Conservation (phyloP, 2,329 filamentous ascomycete species). For the Pseudogymnoascus sp. region DNA sequence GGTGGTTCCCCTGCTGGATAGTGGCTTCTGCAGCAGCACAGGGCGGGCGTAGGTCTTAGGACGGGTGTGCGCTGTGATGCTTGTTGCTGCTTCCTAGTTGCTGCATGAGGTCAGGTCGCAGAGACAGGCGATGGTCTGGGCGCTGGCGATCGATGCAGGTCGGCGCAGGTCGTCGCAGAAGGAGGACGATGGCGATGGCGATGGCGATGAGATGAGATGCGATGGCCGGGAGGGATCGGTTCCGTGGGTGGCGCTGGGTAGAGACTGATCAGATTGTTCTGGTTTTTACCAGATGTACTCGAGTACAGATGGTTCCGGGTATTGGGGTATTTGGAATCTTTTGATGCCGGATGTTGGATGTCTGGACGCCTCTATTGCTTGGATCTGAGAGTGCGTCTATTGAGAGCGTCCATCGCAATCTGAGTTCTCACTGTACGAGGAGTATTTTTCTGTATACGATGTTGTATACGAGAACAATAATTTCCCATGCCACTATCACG, state of each 20-base stretch:
- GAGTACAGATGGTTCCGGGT: not conserved
- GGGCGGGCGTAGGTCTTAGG: not conserved
- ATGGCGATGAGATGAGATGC: conserved; percentile 3
- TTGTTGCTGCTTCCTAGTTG: not conserved
- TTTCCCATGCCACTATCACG: not conserved
- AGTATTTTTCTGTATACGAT: not conserved
- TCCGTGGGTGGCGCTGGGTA: not conserved
- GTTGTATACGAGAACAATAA: not conserved
- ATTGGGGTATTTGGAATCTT: not conserved
- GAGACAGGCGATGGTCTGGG: not conserved
- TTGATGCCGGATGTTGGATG: too few relatives aligned
- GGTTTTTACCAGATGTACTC: not conserved
- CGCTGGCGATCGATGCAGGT: not conserved
- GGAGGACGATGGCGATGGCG: not conserved
- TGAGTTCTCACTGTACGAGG: not conserved
- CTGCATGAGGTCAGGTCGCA: not conserved
- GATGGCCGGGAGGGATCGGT: not conserved
- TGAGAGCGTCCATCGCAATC: not conserved
- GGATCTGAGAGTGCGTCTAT: not conserved
- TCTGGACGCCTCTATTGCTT: not conserved
- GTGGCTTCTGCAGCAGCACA: not conserved
- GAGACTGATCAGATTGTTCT: not conserved
- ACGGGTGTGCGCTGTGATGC: not conserved
- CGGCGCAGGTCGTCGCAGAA: not conserved
- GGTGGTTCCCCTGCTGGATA: not conserved